Evolutionary conservation across 768 basidiomycete genomes (phyloP).

Genomic region (Tricholoma matsutake): DNA sequence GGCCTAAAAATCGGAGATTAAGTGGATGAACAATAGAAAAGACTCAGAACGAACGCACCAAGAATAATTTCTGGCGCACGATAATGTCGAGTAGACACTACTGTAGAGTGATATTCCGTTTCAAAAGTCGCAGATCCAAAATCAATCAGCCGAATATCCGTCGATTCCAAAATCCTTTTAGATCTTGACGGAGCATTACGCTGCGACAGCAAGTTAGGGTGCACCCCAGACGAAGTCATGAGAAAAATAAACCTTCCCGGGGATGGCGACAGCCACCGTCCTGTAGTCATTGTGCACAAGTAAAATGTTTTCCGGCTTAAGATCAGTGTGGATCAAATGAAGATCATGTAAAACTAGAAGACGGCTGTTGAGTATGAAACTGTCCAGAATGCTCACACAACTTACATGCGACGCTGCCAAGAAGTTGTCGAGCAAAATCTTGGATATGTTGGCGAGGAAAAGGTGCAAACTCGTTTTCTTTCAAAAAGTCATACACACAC

Average conservation of each 20-base stretch:
- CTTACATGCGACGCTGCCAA: conserved; percentile 93
- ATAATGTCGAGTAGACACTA: conserved; percentile 97
- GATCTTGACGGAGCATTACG: conserved; percentile 62
- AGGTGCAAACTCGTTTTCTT: conserved; percentile 95
- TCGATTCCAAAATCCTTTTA: conserved; percentile 79
- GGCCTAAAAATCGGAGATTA: conserved; percentile 48
- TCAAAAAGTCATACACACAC: conserved; percentile 98
- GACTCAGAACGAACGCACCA: conserved; percentile 48
- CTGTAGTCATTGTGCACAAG: conserved; percentile 83
- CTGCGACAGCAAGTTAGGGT: conserved; percentile 32
- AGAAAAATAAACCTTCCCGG: conserved; percentile 55
- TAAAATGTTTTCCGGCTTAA: conserved; percentile 98
- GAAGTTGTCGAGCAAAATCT: conserved; percentile 87
- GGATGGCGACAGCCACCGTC: conserved; percentile 53
- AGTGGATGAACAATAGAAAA: not conserved
- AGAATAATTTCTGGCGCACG: conserved; percentile 99
- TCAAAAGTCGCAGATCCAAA: conserved; percentile 99
- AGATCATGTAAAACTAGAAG: conserved; percentile 82
- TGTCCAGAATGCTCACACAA: conserved; percentile 15
- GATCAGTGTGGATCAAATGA: conserved; percentile 92
- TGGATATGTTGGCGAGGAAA: conserved; percentile 97
- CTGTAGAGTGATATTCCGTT: conserved; percentile 96
- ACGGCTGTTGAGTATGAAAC: conserved; percentile 1
- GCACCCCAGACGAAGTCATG: conserved; percentile 8
- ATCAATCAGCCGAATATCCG: conserved; percentile 94